Percentiles rank a stretch among this genome's conserved stretches.
Conservation (phyloP, 257 asterid species). For the Solanum acaule region DNA sequence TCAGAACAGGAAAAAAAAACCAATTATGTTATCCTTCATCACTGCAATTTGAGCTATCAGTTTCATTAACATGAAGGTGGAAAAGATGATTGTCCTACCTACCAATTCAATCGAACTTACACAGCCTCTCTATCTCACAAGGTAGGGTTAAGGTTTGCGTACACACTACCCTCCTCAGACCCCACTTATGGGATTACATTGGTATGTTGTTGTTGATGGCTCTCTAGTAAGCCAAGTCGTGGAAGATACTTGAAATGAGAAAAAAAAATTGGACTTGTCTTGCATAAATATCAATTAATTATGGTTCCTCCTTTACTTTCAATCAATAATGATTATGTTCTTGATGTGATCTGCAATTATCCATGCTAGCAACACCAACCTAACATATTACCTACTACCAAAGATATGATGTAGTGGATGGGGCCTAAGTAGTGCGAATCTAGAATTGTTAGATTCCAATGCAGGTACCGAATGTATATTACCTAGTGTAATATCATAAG, state of each 20-base stretch:
- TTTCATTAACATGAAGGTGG: background rate
- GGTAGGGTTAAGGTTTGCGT: background rate
- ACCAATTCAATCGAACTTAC: background rate
- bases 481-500: background rate
- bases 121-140: background rate
- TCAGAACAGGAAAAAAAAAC: background rate
- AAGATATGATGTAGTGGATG: background rate
- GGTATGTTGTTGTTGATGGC: background rate
- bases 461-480: too few species aligned
- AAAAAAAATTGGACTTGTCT: background rate
- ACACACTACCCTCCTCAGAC: background rate
- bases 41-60: background rate
- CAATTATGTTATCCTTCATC: background rate
- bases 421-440: background rate
- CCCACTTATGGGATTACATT: background rate
- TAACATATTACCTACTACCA: background rate
- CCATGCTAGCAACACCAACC: background rate
- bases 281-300: background rate
- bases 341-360: background rate
- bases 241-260: background rate
- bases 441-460: too few species aligned
- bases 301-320: background rate
- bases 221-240: background rate
- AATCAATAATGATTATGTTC: background rate
- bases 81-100: background rate